Base-by-base conservation (phyloP, 2,329 filamentous ascomycete species). In the Aspergillus transmontanensis region DNA sequence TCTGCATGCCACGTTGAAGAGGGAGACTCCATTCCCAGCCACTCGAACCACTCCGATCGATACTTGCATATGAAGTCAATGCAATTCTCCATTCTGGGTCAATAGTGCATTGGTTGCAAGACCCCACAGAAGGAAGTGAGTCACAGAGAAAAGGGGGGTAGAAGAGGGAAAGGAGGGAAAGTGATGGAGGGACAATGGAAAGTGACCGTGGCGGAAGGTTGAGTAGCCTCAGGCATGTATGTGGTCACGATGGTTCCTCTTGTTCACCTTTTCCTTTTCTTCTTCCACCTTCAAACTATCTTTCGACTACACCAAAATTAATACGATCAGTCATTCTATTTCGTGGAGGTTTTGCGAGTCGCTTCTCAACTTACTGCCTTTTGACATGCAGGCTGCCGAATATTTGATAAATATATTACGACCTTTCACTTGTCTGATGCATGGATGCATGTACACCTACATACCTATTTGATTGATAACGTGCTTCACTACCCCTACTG, bases 1-100 rank as follows among this genome's bases (percentile, higher is more conserved):
- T 64, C 64, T 66, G 68, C 64, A 54, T 71, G 69, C 69, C 69
- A 71, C 69, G 69, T 71, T 63, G 67, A 69, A 60, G 51, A 59
- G 62, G 16, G 16, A 23, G 61, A 51, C 57, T 59, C 58, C 58
- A 50, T 57, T 60, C 45, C 62, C 61, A 62, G 62, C 63, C 59
- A 67, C 65, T 51, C 62, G 50, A 58, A 34, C 51, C 61, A 59
- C 60, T 57, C 61, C 61, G 64, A 67, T 63, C 26, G 36, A 54
- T 51, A 51, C 28, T 51, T 51, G 48, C 16, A 34, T 32, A 51
- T 51, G 48, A n/a, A 51, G 39, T 26, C 5, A 12, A 32, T 61
- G 30, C 28, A 51, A 50, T 57, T 57, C 23, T 57, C 51, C 51
- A 41, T 54, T 30, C 26, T 54, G 39, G 26, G 23, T 43, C 26